These are phyloP conservation scores for Phytophthora idaei DNA, from an alignment of 352 stramenopile genomes.

Conservation along the genomic window DNA sequence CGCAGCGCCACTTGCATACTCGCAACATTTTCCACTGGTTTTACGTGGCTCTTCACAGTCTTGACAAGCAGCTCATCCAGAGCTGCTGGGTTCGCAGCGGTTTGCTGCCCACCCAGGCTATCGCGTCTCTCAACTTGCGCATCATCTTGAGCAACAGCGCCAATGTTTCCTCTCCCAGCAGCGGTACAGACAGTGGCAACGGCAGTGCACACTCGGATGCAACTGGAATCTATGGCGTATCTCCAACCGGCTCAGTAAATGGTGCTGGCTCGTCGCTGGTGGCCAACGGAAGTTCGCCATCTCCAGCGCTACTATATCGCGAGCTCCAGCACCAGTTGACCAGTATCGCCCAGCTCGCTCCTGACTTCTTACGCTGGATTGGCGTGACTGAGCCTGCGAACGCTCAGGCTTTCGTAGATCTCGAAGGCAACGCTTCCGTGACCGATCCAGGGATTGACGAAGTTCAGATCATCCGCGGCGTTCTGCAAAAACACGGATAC, in stretches of 20 bases:
- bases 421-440: slow-evolving; percentile 80
- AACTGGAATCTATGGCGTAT: slow-evolving; percentile 13
- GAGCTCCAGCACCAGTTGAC: slow-evolving; percentile 69
- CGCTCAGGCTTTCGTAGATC: slow-evolving; percentile 68
- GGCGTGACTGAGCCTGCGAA: slow-evolving; percentile 59
- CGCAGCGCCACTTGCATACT: slow-evolving; percentile 61
- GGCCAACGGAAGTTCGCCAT: slow-evolving; percentile 34
- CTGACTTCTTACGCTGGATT: slow-evolving; percentile 81
- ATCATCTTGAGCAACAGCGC: slow-evolving; percentile 43
- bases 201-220: slow-evolving; percentile 12
- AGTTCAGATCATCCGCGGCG: slow-evolving; percentile 80
- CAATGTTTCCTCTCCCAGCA: slow-evolving; percentile 11
- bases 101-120: slow-evolving; percentile 64
- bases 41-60: slow-evolving; percentile 71
- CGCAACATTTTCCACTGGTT: slow-evolving; percentile 89
- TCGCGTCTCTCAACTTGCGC: slow-evolving; percentile 74
- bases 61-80: slow-evolving; percentile 73
- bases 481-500: slow-evolving; percentile 83
- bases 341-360: slow-evolving; percentile 60
- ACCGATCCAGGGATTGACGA: slow-evolving; percentile 83
- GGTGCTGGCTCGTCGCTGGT: slow-evolving; percentile 13
- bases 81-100: slow-evolving; percentile 78
- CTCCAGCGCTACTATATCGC: slow-evolving; percentile 45
- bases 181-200: slow-evolving; percentile 25
- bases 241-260: slow-evolving; percentile 1